Evolutionary conservation across 2,329 filamentous ascomycete genomes (phyloP), one percentile per base, ranked within the genome.

Genomic region (Xylaria digitata): DNA sequence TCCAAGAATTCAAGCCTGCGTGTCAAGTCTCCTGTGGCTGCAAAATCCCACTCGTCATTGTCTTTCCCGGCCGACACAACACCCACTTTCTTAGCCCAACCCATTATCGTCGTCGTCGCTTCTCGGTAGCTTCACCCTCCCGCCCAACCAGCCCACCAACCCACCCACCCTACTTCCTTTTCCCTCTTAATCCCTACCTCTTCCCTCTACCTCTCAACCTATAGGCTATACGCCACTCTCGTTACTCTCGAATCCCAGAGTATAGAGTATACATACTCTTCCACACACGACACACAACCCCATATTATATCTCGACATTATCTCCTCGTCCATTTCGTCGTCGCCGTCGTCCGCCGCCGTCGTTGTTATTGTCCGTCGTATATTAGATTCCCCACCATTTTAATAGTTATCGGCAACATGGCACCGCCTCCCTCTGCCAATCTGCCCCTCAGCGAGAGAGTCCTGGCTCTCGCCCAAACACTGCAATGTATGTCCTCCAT

Each of bases 401-500:
- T 30, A 53, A 30, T 54, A 46, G 32, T 15, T 49, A 50, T 42
- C 46, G 63, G 57, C 66, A 75, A 74, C 65, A 92, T 92, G 90
- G 88, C 92, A 81, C 91, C 92, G 82, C 90, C 91, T 80, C 90
- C 92, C 71, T 83, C 90, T 66, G 83, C 91, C 65, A 86, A 83
- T 74, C 80, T 91, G 80, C 90, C 93, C 79, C 84, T 96, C 75
- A 82, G 84, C 77, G 89, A 96, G 83, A 88, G 94, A 77, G 83
- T 97, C 67, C 81, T 93, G 75, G 85, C 87, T 74, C 86, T 98
- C 73, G 94, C 91, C 72, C 90, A 97, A 81, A 98, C 94, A 52
- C 85, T 98, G 73, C 96, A 98, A 85, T 99, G 95, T 91, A 89
- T 80, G 83, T 53, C 66, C 71, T 59, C 68, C 60, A 68, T 67